Percentiles rank a stretch among this genome's conserved stretches.
These are phyloP conservation scores for Nematocida major DNA, from an alignment of 371 early-diverging fungal genomes.

Conservation along the genomic window DNA sequence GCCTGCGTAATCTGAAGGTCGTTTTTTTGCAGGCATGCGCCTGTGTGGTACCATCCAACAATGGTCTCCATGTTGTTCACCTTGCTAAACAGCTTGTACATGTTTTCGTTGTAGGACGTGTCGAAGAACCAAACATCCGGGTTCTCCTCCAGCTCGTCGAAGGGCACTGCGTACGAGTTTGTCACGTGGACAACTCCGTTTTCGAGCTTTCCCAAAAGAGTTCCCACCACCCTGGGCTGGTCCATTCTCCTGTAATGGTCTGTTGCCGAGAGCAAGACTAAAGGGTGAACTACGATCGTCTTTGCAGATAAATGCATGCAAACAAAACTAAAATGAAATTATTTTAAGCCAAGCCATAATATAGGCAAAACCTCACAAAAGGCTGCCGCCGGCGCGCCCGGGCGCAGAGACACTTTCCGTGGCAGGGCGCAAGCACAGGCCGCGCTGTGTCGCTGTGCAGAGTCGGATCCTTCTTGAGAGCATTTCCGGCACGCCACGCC, in stretches of 20 bases:
- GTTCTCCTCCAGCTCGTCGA: slow-evolving; percentile 75
- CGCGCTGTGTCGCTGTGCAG: too few relatives aligned
- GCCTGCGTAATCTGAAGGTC: slow-evolving; percentile 95
- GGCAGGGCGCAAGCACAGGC: too few relatives aligned
- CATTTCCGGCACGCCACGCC: too few relatives aligned
- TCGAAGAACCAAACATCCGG: slow-evolving; percentile 97
- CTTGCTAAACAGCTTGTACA: slow-evolving; percentile 98
- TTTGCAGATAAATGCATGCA: slow-evolving; percentile 12
- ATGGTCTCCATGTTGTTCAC: slow-evolving; percentile 92
- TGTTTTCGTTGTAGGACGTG: slow-evolving; percentile 92
- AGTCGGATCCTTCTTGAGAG: too few relatives aligned
- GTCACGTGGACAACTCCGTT: slow-evolving; percentile 78
- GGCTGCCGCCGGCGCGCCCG: too few relatives aligned
- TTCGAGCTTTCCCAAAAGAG: slow-evolving; percentile 82
- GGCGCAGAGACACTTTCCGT: too few relatives aligned
- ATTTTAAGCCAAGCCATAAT: neutral
- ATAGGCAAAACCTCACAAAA: too few relatives aligned
- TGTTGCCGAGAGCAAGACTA: slow-evolving; percentile 89
- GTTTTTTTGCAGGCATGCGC: slow-evolving; percentile 86
- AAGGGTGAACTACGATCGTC: slow-evolving; percentile 82
- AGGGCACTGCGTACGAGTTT: slow-evolving; percentile 97
- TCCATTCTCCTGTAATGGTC: slow-evolving; percentile 97
- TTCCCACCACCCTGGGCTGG: slow-evolving; percentile 86
- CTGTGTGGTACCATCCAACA: slow-evolving; percentile 99
- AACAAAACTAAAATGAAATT: slow-evolving; percentile 47